Evolutionary conservation across 768 basidiomycete genomes (phyloP).

Genomic region (Mrakia gelida): DNA sequence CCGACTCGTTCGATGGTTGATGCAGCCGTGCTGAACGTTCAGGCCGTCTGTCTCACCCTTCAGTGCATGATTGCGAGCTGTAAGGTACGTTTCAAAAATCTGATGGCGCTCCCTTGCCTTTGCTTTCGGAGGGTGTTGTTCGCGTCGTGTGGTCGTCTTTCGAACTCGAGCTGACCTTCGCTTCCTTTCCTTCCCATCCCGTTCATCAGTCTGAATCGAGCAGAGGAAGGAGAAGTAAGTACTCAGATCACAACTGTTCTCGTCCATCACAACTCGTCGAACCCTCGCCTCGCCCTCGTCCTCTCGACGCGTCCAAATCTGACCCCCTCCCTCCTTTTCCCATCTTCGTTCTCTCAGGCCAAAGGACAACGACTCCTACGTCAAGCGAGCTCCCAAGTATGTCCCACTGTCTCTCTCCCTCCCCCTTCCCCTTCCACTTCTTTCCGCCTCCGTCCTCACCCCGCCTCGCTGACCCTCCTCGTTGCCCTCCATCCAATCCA

Average conservation of each 20-base stretch:
- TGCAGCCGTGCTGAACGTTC: conserved; percentile 47
- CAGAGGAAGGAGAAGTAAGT: conserved; percentile 4
- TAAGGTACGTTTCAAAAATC: conserved; percentile 57
- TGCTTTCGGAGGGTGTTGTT: no score
- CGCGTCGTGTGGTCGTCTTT: no score
- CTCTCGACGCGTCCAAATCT: background rate
- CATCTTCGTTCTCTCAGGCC: background rate
- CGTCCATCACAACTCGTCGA: background rate
- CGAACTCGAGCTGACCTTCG: background rate
- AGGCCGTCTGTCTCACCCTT: conserved; percentile 74
- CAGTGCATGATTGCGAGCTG: conserved; percentile 91
- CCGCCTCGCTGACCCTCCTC: no score
- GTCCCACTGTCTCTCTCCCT: background rate
- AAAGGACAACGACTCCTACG: conserved; percentile 10
- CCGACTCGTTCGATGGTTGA: background rate
- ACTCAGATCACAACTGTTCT: no score
- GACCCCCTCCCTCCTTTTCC: background rate
- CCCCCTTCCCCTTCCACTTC: background rate
- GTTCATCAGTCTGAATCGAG: background rate
- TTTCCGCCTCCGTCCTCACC: background rate
- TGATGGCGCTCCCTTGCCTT: conserved; percentile 1
- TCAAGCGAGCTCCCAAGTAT: conserved; percentile 16
- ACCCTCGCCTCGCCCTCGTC: background rate
- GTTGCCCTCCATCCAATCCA: background rate
- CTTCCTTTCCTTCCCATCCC: no score